Conservation (phyloP, 208 protist genomes). For the Phytomonas francai region DNA sequence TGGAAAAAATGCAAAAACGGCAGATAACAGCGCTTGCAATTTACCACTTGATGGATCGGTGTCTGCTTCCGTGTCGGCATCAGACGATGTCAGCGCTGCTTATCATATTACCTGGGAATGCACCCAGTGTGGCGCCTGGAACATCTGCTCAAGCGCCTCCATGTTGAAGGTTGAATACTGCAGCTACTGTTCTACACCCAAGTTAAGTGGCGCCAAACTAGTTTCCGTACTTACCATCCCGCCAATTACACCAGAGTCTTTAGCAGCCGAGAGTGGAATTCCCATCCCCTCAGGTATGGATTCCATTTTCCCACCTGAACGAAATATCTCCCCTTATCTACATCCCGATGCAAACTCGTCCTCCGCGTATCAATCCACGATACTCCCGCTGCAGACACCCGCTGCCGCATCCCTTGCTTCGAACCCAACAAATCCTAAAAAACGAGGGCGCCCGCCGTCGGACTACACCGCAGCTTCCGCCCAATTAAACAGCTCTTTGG, state of each 20-base stretch:
- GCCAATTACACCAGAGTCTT: slow-evolving; percentile 11
- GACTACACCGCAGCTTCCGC: not conserved
- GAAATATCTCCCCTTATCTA: not conserved
- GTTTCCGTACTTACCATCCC: slow-evolving; percentile 27
- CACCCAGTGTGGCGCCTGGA: slow-evolving; percentile 77
- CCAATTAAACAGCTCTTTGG: not conserved
- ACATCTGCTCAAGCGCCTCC: slow-evolving; percentile 18
- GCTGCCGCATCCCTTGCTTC: not conserved
- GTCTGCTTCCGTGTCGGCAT: not conserved
- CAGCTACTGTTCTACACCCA: slow-evolving; percentile 36
- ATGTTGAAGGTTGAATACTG: slow-evolving; percentile 28
- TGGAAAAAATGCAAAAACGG: not conserved
- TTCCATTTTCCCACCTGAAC: not conserved
- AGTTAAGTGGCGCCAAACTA: slow-evolving; percentile 31
- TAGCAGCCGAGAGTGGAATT: slow-evolving; percentile 8
- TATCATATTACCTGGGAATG: slow-evolving; percentile 51
- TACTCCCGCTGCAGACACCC: not conserved
- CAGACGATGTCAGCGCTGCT: not conserved
- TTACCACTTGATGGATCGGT: not conserved
- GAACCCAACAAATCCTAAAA: not conserved
- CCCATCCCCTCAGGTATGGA: not conserved
- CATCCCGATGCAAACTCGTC: not conserved
- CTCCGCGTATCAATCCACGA: not conserved
- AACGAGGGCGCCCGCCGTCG: not conserved
- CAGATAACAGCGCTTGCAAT: not conserved